phyloP scores from a whole-genome alignment of 331 rosid genomes.

The Rhamnella rubrinervis region DNA sequence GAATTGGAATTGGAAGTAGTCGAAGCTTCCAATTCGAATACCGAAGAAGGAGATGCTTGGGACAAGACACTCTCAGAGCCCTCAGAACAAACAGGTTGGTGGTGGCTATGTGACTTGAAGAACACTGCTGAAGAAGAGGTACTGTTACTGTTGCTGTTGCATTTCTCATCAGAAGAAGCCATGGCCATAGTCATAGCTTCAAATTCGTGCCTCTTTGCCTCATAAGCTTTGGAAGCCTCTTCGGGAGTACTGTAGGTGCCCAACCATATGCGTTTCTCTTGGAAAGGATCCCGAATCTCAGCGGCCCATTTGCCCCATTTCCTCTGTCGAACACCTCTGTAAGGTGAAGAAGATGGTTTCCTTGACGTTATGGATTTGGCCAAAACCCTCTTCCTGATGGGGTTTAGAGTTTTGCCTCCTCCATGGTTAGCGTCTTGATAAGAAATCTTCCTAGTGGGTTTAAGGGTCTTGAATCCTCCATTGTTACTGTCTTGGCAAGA shows the following conservation, averaged over 20 bases:
- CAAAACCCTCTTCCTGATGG: conserved; percentile 27
- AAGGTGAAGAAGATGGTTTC: conserved; percentile 37
- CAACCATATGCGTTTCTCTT: conserved; percentile 53
- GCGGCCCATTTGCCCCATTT: conserved; percentile 93
- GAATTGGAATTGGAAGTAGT: conserved; percentile 34
- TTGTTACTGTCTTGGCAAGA: conserved; percentile 39
- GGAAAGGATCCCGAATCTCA: conserved; percentile 70
- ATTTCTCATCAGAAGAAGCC: conserved; percentile 29
- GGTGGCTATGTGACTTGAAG: neutral
- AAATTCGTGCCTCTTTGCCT: conserved; percentile 40
- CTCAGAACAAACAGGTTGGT: conserved; percentile 25
- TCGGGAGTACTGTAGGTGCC: conserved; percentile 68
- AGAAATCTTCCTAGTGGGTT: conserved; percentile 12
- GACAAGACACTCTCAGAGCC: conserved; percentile 40
- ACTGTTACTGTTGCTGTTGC: conserved; percentile 22
- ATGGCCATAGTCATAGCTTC: conserved; percentile 41
- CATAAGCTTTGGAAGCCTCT: conserved; percentile 67
- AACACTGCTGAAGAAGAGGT: conserved; percentile 22
- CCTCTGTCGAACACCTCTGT: conserved; percentile 72
- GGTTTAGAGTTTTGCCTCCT: conserved; percentile 1
- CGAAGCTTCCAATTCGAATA: conserved; percentile 44
- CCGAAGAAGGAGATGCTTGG: conserved; percentile 46
- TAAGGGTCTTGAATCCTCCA: conserved; percentile 14
- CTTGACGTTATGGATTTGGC: conserved; percentile 17
- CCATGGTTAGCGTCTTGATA: conserved; percentile 39